Conservation (phyloP, 495 filamentous ascomycete species). For the Penicillium pulvis region DNA sequence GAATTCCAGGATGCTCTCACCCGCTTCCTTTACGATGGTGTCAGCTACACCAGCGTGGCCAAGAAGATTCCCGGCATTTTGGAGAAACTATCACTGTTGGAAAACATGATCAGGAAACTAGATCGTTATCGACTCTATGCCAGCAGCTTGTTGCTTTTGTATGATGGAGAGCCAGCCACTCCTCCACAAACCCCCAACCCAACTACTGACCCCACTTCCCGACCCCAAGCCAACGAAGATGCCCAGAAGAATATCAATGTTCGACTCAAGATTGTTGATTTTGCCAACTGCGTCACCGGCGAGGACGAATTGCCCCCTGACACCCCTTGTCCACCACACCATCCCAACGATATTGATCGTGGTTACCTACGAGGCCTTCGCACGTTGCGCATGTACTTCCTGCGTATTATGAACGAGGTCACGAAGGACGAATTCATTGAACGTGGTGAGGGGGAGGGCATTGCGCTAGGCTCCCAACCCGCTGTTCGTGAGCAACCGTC, state of each 20-base stretch:
- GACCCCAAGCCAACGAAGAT: conserved; percentile 39
- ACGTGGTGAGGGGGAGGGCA: conserved; percentile 50
- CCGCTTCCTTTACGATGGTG: conserved; percentile 90
- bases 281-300: conserved; percentile 94
- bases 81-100: conserved; percentile 76
- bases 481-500: conserved; percentile 31
- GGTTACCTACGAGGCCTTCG: conserved; percentile 88
- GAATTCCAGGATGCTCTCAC: conserved; percentile 90
- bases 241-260: conserved; percentile 55
- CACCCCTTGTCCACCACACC: conserved; percentile 76
- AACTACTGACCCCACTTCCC: conserved; percentile 15
- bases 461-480: conserved; percentile 35
- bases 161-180: conserved; percentile 70
- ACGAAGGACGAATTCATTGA: conserved; percentile 57
- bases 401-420: conserved; percentile 81
- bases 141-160: conserved; percentile 89
- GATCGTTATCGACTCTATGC: conserved; percentile 94
- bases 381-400: conserved; percentile 80
- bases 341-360: conserved; percentile 78
- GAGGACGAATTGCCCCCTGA: conserved; percentile 67
- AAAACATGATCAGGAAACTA: conserved; percentile 76
- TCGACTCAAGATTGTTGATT: conserved; percentile 96
- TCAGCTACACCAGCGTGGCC: conserved; percentile 71
- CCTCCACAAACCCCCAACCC: conserved; percentile 14
- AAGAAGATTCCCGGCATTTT: conserved; percentile 86